Conservation (phyloP, 306 rosid genomes). For the Citrullus colocynthis region DNA sequence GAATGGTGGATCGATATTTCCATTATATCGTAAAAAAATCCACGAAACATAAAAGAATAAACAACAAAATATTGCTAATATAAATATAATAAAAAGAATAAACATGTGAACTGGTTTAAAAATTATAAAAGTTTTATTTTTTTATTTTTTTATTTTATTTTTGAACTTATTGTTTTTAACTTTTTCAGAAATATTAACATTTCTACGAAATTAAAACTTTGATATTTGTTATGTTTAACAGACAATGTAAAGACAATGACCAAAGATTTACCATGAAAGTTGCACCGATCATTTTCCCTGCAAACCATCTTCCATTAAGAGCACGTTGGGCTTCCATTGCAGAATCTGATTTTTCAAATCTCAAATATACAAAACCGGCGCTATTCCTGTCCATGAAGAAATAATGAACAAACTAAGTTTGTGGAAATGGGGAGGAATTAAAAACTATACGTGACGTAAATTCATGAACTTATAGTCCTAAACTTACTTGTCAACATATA, state of each 20-base stretch:
- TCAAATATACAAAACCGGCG: constrained; percentile 63
- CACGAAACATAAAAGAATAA: too few relatives aligned
- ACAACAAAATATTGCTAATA: too few relatives aligned
- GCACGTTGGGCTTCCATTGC: constrained; percentile 63
- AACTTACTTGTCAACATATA: constrained; percentile 74
- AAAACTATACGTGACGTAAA: background rate
- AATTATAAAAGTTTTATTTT: too few relatives aligned
- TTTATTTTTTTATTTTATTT: too few relatives aligned
- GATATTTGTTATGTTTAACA: background rate
- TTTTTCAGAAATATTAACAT: too few relatives aligned
- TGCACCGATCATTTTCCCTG: constrained; percentile 93
- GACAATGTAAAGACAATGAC: background rate
- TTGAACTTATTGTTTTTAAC: too few relatives aligned
- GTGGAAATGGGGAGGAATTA: background rate
- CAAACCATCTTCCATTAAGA: constrained; percentile 98
- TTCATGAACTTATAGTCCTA: background rate
- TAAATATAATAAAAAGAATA: too few relatives aligned
- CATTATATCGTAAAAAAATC: too few relatives aligned
- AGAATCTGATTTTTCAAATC: constrained; percentile 53
- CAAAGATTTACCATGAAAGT: constrained; percentile 50
- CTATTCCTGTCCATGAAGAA: constrained; percentile 42
- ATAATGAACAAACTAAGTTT: background rate
- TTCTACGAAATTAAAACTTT: too few relatives aligned
- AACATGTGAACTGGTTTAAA: too few relatives aligned
- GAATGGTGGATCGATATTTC: too few relatives aligned